Evolutionary conservation across 768 basidiomycete species (phyloP).

Genomic region (Psilocybe sp.): DNA sequence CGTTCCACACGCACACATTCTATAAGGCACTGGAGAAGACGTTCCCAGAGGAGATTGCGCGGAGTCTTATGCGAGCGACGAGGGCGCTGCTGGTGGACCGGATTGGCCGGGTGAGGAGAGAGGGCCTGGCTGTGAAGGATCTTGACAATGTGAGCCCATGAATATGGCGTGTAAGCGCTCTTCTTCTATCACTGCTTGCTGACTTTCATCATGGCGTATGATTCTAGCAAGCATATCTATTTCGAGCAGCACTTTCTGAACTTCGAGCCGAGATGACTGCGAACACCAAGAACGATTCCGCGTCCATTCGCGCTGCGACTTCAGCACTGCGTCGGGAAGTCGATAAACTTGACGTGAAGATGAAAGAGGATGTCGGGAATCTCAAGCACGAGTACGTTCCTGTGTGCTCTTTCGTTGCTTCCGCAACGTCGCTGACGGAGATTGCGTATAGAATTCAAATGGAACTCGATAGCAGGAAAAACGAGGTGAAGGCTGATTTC

Average conservation of each 20-base stretch:
- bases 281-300: constrained; percentile 78
- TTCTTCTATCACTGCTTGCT: neutral
- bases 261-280: constrained; percentile 83
- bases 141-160: constrained; percentile 67
- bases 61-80: constrained; percentile 81
- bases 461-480: constrained; percentile 93
- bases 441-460: constrained; percentile 77
- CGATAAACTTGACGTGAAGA: constrained; percentile 80
- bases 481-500: constrained; percentile 80
- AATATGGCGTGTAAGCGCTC: neutral
- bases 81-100: constrained; percentile 78
- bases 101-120: constrained; percentile 64
- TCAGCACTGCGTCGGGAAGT: constrained; percentile 82
- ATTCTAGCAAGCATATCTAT: constrained; percentile 88
- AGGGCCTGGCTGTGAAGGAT: constrained; percentile 74
- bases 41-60: constrained; percentile 72
- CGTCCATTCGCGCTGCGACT: constrained; percentile 74
- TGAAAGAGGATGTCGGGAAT: constrained; percentile 89
- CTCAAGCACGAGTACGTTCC: constrained; percentile 87
- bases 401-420: neutral
- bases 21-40: constrained; percentile 67
- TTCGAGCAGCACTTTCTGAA: constrained; percentile 90
- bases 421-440: neutral
- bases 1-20: constrained; percentile 83
- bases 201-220: neutral